These are phyloP conservation scores for Zangia roseola DNA, from an alignment of 768 basidiomycete species.

Conservation along the genomic window DNA sequence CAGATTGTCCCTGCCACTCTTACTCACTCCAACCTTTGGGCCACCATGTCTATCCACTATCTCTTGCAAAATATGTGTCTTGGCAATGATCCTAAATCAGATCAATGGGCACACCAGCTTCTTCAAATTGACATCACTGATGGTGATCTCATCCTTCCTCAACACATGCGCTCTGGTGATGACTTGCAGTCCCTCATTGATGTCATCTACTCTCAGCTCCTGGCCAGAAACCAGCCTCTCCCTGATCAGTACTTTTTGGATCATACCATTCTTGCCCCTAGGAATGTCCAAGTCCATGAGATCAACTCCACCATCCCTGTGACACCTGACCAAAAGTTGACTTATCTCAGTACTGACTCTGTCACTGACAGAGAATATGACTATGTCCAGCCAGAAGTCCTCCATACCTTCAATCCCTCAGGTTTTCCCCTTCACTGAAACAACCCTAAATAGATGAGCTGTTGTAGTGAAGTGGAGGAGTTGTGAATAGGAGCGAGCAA, in stretches of 20 bases:
- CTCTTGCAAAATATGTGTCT: constrained; percentile 44
- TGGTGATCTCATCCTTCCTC: neutral
- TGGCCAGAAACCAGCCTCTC: constrained; percentile 10
- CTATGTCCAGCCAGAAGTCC: constrained; percentile 36
- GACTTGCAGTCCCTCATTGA: constrained; percentile 5
- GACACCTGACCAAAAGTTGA: constrained; percentile 17
- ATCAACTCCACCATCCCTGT: constrained; percentile 31
- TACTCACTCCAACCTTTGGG: constrained; percentile 40
- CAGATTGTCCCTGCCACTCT: constrained; percentile 40
- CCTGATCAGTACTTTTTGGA: constrained; percentile 29
- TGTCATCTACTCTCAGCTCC: constrained; percentile 31
- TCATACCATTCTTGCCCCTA: constrained; percentile 30
- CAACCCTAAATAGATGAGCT: too few species aligned
- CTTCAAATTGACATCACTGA: constrained; percentile 32
- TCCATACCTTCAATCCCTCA: constrained; percentile 37
- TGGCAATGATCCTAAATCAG: constrained; percentile 21
- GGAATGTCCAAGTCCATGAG: constrained; percentile 32
- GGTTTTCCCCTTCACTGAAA: constrained; percentile 43
- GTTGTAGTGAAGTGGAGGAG: too few species aligned
- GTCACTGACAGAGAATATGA: constrained; percentile 24
- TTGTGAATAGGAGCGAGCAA: too few species aligned
- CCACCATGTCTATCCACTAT: constrained; percentile 1
- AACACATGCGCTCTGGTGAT: too few species aligned
- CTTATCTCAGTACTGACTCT: constrained; percentile 31
- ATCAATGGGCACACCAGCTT: constrained; percentile 38